Percentiles rank a stretch among this genome's conserved stretches.
These are phyloP conservation scores for Saksenaea oblongispora DNA, from an alignment of 371 early-diverging fungal species.

Conservation along the genomic window DNA sequence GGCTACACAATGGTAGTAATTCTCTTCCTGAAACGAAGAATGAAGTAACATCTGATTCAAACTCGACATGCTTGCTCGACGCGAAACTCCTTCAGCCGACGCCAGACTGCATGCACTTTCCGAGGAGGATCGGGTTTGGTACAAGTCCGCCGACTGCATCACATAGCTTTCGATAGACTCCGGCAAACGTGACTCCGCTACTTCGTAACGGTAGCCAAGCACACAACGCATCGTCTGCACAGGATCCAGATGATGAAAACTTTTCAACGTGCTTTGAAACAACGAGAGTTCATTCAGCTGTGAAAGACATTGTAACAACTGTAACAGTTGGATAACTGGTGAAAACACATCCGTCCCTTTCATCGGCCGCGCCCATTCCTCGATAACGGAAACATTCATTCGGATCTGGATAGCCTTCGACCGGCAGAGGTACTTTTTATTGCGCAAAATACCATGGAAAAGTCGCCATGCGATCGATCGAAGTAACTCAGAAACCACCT, in stretches of 20 bases:
- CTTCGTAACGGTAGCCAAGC: conserved; percentile 84
- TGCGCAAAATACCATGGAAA: conserved; percentile 79
- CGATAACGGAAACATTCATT: conserved; percentile 76
- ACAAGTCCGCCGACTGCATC: conserved; percentile 43
- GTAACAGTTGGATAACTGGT: conserved; percentile 76
- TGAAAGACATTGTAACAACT: conserved; percentile 80
- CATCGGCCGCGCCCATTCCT: conserved; percentile 78
- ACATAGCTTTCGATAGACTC: conserved; percentile 68
- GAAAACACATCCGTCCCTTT: conserved; percentile 43
- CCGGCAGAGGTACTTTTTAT: conserved; percentile 73
- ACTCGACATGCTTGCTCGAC: conserved; percentile 4
- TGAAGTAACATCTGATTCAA: not conserved
- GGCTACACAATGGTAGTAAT: no score
- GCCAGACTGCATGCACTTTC: not conserved
- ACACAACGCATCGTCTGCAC: conserved; percentile 72
- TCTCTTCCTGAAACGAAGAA: not conserved
- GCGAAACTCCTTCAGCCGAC: not conserved
- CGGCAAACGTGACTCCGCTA: conserved; percentile 67
- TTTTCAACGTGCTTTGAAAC: conserved; percentile 69
- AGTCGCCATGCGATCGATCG: conserved; percentile 69
- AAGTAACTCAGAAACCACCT: conserved; percentile 69
- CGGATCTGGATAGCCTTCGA: conserved; percentile 84
- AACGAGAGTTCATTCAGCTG: conserved; percentile 61
- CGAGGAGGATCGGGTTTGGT: conserved; percentile 41
- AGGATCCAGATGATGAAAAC: conserved; percentile 61